Evolutionary conservation across 2,329 filamentous ascomycete genomes (phyloP).

Genomic region (Capronia americana): DNA sequence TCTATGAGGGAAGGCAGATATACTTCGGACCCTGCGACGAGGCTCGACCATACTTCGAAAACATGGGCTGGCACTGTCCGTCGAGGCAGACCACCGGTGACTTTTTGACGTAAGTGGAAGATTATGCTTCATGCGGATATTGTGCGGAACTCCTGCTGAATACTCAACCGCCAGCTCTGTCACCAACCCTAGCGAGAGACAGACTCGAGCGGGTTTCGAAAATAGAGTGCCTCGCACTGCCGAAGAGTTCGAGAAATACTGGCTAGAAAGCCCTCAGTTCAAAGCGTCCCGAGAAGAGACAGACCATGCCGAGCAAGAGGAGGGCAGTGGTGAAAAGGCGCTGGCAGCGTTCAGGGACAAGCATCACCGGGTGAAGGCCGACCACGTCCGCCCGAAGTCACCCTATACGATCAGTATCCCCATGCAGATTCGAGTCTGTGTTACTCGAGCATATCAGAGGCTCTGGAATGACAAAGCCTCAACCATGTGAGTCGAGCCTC

Average conservation of each 20-base stretch:
- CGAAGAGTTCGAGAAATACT: constrained; percentile 68
- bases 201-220: constrained; percentile 53
- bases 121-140: constrained; percentile 40
- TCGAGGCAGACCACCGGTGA: constrained; percentile 70
- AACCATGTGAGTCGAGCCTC: constrained; percentile 61
- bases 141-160: background rate
- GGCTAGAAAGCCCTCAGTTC: constrained; percentile 62
- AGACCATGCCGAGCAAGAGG: constrained; percentile 58
- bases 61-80: constrained; percentile 67
- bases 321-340: constrained; percentile 64
- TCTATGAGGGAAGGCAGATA: constrained; percentile 70
- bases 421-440: constrained; percentile 62
- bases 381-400: constrained; percentile 62
- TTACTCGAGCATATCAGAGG: constrained; percentile 68
- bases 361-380: constrained; percentile 56
- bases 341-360: constrained; percentile 56
- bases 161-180: constrained; percentile 51
- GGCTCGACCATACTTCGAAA: constrained; percentile 69
- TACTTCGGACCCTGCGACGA: constrained; percentile 68
- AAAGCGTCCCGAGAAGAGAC: constrained; percentile 62
- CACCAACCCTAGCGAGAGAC: constrained; percentile 62
- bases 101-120: constrained; percentile 66
- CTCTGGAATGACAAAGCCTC: constrained; percentile 67
- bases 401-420: constrained; percentile 63
- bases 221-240: constrained; percentile 53